phyloP scores from a whole-genome alignment of 1,284 basidiomycete genomes.

The Tilletia caries region DNA sequence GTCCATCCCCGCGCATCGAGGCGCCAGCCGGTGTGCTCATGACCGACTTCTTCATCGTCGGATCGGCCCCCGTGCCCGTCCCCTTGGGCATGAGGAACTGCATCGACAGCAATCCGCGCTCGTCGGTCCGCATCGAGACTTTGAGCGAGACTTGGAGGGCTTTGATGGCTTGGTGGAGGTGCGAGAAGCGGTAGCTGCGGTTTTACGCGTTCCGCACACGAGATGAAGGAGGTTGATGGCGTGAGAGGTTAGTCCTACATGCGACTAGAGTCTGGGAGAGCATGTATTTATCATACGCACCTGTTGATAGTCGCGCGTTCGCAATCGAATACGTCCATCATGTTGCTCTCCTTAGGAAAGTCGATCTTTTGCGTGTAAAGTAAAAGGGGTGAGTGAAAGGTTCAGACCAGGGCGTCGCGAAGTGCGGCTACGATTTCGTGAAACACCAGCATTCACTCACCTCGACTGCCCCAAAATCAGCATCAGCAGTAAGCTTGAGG shows the following conservation, averaged over 20 bases:
- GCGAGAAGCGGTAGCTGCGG: constrained; percentile 32
- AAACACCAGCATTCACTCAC: too few relatives aligned
- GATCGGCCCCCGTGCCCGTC: background rate
- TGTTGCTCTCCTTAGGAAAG: constrained; percentile 32
- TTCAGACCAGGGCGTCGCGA: too few relatives aligned
- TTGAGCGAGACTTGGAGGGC: constrained; percentile 38
- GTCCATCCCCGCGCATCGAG: background rate
- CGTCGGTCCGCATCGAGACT: constrained; percentile 40
- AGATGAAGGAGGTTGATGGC: too few relatives aligned
- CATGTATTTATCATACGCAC: constrained; percentile 7
- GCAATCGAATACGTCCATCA: constrained; percentile 28
- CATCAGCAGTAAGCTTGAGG: constrained; percentile 12
- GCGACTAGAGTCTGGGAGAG: constrained; percentile 14
- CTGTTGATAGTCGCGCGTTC: background rate
- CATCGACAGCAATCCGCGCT: constrained; percentile 40
- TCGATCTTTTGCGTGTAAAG: constrained; percentile 26
- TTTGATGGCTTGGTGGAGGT: constrained; percentile 32
- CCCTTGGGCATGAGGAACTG: constrained; percentile 42
- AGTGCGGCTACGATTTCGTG: too few relatives aligned
- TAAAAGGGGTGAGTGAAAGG: too few relatives aligned
- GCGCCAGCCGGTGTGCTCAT: background rate
- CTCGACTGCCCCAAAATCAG: constrained; percentile 12
- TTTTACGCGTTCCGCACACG: too few relatives aligned
- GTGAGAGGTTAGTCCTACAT: too few relatives aligned
- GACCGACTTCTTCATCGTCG: background rate